These are phyloP conservation scores for Pleurozium schreberi DNA, from an alignment of 225 moss, liverwort and hornwort species.

Conservation along the genomic window DNA sequence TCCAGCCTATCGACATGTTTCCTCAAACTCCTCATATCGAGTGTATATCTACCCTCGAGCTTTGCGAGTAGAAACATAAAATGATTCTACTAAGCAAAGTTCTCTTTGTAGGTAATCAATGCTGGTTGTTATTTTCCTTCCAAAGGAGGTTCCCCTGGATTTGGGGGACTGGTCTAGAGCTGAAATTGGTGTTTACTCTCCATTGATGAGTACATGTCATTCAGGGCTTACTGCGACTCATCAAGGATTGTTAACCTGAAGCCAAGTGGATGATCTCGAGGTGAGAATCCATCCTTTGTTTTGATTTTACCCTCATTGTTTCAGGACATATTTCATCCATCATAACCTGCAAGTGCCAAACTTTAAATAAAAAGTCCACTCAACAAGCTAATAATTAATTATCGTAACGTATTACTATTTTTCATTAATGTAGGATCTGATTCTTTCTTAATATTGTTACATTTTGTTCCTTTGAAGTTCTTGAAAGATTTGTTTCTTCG, in stretches of 20 bases:
- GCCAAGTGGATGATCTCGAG: not conserved
- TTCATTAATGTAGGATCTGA: not conserved
- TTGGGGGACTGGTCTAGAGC: not conserved
- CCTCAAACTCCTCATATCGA: constrained; percentile 97
- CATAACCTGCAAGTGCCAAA: not conserved
- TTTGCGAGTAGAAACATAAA: constrained; percentile 3
- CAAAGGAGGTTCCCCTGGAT: not conserved
- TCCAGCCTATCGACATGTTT: constrained; percentile 95
- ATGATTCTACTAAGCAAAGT: not conserved
- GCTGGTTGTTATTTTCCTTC: not conserved
- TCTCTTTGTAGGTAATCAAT: not conserved
- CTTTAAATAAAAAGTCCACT: not conserved
- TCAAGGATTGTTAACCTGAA: not conserved
- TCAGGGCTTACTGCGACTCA: not conserved
- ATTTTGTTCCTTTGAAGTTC: not conserved
- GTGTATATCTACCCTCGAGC: constrained; percentile 65
- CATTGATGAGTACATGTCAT: not conserved
- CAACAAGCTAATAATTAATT: too few species aligned
- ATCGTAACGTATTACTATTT: not conserved
- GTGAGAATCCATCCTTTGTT: not conserved
- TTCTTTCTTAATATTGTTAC: not conserved
- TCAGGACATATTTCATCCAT: not conserved
- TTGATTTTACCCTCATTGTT: not conserved
- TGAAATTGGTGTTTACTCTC: not conserved
- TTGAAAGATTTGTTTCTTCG: not conserved